A percentile compares a stretch with the other conserved stretches of the same genome.
These are phyloP conservation scores for Heliosperma pusillum DNA, from an alignment of 148 eudicot species.

Conservation along the genomic window DNA sequence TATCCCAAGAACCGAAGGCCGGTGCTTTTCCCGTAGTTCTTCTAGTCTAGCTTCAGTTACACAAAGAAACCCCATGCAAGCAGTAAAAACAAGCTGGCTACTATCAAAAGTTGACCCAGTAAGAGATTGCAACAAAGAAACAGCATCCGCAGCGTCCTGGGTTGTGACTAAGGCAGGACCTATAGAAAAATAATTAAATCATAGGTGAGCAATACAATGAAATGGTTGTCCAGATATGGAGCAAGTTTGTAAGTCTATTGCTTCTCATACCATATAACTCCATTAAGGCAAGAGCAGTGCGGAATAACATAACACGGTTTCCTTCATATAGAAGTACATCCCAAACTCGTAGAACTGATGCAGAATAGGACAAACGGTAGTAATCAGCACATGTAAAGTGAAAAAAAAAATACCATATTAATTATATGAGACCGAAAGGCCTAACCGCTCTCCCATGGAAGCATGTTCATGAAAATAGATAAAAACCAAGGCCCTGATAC, in stretches of 20 bases:
- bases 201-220: neutral
- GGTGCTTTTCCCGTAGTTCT: slow-evolving; percentile 66
- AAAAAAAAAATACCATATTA: neutral
- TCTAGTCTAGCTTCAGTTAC: slow-evolving; percentile 67
- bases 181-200: slow-evolving; percentile 28
- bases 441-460: slow-evolving; percentile 99
- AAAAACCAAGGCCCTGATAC: slow-evolving; percentile 93
- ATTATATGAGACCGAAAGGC: neutral
- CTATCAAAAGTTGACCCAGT: slow-evolving; percentile 93
- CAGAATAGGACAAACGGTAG: slow-evolving; percentile 8
- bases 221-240: neutral
- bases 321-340: slow-evolving; percentile 94
- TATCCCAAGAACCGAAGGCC: slow-evolving; percentile 57
- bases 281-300: slow-evolving; percentile 92
- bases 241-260: neutral
- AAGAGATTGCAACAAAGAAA: slow-evolving; percentile 72
- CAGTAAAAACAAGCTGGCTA: slow-evolving; percentile 94
- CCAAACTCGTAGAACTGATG: slow-evolving; percentile 90
- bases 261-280: slow-evolving; percentile 75
- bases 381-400: neutral
- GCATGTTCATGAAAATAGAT: slow-evolving; percentile 78
- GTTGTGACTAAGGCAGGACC: slow-evolving; percentile 87
- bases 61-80: slow-evolving; percentile 78
- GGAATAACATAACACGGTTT: slow-evolving; percentile 92
- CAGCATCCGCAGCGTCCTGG: slow-evolving; percentile 88